These are phyloP conservation scores for Eucalyptus melliodora DNA, from an alignment of 345 rosid species.

Conservation along the genomic window DNA sequence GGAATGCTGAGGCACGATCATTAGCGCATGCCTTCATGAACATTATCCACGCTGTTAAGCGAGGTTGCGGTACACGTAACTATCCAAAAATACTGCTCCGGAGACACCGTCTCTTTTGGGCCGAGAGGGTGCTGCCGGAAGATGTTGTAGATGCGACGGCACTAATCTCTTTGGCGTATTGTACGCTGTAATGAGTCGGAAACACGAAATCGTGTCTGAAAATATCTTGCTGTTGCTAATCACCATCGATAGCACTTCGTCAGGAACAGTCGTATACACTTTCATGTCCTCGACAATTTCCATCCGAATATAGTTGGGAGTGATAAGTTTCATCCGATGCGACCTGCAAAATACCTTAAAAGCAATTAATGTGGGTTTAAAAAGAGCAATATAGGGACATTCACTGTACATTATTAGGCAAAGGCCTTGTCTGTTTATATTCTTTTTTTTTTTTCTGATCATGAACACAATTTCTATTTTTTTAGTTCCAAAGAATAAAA, in stretches of 20 bases:
- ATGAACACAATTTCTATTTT: too few relatives aligned
- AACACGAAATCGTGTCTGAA: neutral
- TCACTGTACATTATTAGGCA: neutral
- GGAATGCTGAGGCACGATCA: neutral
- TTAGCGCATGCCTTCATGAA: neutral
- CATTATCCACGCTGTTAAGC: neutral
- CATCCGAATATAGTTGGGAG: neutral
- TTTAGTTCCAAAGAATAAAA: accelerated
- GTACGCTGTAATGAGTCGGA: neutral
- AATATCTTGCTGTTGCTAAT: neutral
- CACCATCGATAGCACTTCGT: neutral
- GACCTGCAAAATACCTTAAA: neutral
- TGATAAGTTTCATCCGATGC: neutral
- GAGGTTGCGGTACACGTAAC: neutral
- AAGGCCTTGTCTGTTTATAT: too few relatives aligned
- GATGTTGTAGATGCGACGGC: neutral
- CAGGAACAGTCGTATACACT: neutral
- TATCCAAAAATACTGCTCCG: neutral
- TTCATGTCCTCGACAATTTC: neutral
- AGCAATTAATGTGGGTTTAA: neutral
- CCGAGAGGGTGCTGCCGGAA: neutral
- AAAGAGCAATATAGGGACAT: neutral
- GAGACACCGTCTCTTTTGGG: neutral
- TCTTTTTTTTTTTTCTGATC: too few relatives aligned
- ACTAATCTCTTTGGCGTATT: neutral